Conservation (phyloP, 225 moss, liverwort and hornwort genomes). For the Sphagnum contortum region DNA sequence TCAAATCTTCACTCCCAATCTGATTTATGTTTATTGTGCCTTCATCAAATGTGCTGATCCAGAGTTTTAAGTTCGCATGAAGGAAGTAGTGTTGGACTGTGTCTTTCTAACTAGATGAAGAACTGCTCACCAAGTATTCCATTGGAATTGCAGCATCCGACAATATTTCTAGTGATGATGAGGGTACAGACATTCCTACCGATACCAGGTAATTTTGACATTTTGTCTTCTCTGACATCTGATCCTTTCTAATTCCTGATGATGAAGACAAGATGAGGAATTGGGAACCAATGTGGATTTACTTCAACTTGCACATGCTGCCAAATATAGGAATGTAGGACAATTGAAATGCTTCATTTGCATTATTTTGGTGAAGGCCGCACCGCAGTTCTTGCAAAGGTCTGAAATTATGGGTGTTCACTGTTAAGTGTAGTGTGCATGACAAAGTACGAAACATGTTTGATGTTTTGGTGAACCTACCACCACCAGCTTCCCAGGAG, state of each 20-base stretch:
- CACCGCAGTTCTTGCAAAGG: no score
- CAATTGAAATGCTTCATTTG: no score
- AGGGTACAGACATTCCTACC: slow-evolving; percentile 23
- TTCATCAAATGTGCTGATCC: background rate
- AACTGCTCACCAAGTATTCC: background rate
- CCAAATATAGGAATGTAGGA: no score
- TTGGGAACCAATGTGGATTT: no score
- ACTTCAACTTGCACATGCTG: no score
- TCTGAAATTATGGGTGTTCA: no score
- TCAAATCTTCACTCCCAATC: background rate
- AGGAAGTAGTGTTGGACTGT: background rate
- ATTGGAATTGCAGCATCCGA: slow-evolving; percentile 31
- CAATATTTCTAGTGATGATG: slow-evolving; percentile 60
- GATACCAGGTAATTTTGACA: slow-evolving; percentile 32
- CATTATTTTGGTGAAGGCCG: no score
- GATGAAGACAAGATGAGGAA: no score
- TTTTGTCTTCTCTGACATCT: no score
- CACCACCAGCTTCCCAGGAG: slow-evolving; percentile 41
- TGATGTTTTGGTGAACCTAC: slow-evolving; percentile 65
- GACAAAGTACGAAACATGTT: slow-evolving; percentile 63
- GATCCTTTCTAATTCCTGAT: no score
- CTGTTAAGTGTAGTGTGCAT: slow-evolving; percentile 35
- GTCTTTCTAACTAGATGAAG: background rate
- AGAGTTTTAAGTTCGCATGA: background rate
- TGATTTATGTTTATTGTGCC: background rate